Percentiles rank a stretch among this genome's conserved stretches.
phyloP scores from a whole-genome alignment of 805 yeast genomes.

The Maudiozyma barnettii region DNA sequence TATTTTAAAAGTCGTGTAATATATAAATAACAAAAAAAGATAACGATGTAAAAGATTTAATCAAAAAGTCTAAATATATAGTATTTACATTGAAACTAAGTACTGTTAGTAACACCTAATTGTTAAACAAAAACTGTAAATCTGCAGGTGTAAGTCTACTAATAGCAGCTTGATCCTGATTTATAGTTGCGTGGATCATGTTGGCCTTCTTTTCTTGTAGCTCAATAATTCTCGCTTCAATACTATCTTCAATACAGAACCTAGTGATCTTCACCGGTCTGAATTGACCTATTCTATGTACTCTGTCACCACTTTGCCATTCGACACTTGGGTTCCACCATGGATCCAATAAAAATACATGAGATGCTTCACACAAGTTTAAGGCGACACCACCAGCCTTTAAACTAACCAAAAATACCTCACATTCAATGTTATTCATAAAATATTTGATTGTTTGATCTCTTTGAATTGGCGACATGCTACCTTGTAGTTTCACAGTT shows the following conservation, averaged over 20 bases:
- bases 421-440: slow-evolving; percentile 87
- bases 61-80: not conserved
- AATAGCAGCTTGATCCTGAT: slow-evolving; percentile 85
- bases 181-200: slow-evolving; percentile 95
- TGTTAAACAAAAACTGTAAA: slow-evolving; percentile 86
- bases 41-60: not conserved
- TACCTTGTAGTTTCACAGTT: slow-evolving; percentile 90
- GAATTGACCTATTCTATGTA: slow-evolving; percentile 92
- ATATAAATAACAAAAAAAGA: not conserved
- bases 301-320: slow-evolving; percentile 97
- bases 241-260: slow-evolving; percentile 91
- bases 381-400: slow-evolving; percentile 99
- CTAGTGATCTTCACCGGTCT: slow-evolving; percentile 90
- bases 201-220: slow-evolving; percentile 95
- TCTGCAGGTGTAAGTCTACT: slow-evolving; percentile 86
- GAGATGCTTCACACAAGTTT: slow-evolving; percentile 93
- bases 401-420: slow-evolving; percentile 85
- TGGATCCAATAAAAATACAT: slow-evolving; percentile 90
- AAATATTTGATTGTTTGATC: slow-evolving; percentile 85
- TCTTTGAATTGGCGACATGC: slow-evolving; percentile 93
- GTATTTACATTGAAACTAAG: not conserved
- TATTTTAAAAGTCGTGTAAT: slow-evolving; percentile 1
- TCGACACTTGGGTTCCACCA: slow-evolving; percentile 99
- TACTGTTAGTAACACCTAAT: slow-evolving; percentile 31
- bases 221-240: slow-evolving; percentile 91